Percentiles rank a stretch among this genome's conserved stretches.
These are phyloP conservation scores for Suhomyces coccinellae DNA, from an alignment of 1,139 yeast species.

Conservation along the genomic window DNA sequence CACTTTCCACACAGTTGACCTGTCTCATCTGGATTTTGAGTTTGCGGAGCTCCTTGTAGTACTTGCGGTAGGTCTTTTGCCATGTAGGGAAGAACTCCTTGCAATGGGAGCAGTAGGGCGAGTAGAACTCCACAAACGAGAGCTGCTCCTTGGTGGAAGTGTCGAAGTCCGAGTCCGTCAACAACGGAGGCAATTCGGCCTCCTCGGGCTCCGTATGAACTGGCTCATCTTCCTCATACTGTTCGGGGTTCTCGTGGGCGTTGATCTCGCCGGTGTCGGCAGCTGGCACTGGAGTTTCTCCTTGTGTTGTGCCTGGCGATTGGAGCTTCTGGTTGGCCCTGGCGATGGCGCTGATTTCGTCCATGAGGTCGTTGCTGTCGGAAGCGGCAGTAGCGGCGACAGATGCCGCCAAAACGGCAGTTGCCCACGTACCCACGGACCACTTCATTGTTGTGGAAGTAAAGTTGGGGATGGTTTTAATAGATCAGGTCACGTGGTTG, in stretches of 20 bases:
- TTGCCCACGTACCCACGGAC: slow-evolving; percentile 2
- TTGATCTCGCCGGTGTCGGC: neutral
- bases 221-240: slow-evolving; percentile 8
- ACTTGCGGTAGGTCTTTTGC: slow-evolving; percentile 47
- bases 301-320: neutral
- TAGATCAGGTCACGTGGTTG: neutral
- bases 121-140: slow-evolving; percentile 37
- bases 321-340: neutral
- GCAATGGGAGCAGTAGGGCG: slow-evolving; percentile 65
- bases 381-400: neutral
- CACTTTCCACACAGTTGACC: slow-evolving; percentile 71
- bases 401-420: neutral
- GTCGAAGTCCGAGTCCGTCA: slow-evolving; percentile 45
- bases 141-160: slow-evolving; percentile 43
- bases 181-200: slow-evolving; percentile 24
- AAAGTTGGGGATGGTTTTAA: neutral
- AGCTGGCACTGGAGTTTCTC: neutral
- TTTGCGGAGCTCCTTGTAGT: slow-evolving; percentile 36
- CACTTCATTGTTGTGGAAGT: slow-evolving; percentile 2
- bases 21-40: slow-evolving; percentile 58
- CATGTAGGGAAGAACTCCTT: slow-evolving; percentile 47
- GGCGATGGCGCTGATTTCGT: neutral
- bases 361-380: neutral
- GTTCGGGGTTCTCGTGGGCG: slow-evolving; percentile 5
- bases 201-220: neutral